These are phyloP conservation scores for Pholiota molesta DNA, from an alignment of 768 basidiomycete species.

Conservation along the genomic window DNA sequence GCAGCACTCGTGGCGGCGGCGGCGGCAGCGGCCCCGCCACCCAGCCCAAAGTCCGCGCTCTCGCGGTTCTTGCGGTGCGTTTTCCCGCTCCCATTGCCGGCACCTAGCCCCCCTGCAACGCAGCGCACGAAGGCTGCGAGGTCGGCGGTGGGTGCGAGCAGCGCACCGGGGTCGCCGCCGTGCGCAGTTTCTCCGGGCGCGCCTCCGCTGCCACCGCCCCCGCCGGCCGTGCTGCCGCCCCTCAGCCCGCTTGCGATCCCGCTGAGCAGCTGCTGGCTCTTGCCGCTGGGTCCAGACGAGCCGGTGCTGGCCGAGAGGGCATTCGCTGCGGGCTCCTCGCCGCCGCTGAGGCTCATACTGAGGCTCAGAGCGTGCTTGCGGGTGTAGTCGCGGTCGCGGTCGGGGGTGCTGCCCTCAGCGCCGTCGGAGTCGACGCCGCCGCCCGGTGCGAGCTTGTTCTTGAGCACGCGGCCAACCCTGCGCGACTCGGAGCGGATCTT, in stretches of 20 bases:
- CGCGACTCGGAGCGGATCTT: constrained; percentile 51
- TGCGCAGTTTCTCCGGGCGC: neutral
- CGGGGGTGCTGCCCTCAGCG: constrained; percentile 6
- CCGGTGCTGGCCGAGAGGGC: neutral
- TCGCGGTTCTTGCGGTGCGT: constrained; percentile 12
- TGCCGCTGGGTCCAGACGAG: neutral
- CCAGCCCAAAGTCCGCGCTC: constrained; percentile 52
- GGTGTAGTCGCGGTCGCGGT: constrained; percentile 27
- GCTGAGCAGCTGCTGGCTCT: constrained; percentile 39
- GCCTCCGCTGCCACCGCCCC: constrained; percentile 18
- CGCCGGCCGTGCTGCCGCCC: constrained; percentile 30
- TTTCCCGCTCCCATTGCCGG: neutral
- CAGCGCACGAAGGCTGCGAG: constrained; percentile 52
- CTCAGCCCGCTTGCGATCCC: constrained; percentile 43
- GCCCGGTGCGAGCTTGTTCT: constrained; percentile 59
- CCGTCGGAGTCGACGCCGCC: constrained; percentile 22
- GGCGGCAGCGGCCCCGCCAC: constrained; percentile 29
- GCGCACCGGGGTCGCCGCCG: constrained; percentile 38
- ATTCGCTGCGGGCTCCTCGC: neutral
- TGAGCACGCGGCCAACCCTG: constrained; percentile 63
- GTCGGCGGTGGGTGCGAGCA: constrained; percentile 54
- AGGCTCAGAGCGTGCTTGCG: constrained; percentile 25
- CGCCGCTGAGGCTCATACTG: constrained; percentile 11
- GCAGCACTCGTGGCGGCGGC: neutral
- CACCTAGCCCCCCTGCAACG: constrained; percentile 33